These are phyloP conservation scores for Phaeomoniella chlamydospora DNA, from an alignment of 2,329 filamentous ascomycete species.

Conservation along the genomic window DNA sequence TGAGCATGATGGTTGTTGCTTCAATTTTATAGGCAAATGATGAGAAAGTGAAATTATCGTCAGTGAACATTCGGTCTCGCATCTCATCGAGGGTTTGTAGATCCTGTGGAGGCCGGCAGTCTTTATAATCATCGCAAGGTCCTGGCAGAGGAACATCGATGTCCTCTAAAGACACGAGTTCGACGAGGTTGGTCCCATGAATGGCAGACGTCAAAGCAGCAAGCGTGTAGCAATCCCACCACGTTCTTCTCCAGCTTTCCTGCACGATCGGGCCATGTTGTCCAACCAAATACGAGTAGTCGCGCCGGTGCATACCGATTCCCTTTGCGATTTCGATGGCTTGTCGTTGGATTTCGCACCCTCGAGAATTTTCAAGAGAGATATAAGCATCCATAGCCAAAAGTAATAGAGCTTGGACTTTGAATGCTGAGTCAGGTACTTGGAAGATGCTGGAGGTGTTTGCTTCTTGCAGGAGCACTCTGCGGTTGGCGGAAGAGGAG, in stretches of 20 bases:
- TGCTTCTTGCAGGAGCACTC: slow-evolving; percentile 13
- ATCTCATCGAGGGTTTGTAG: slow-evolving; percentile 42
- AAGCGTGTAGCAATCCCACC: slow-evolving; percentile 76
- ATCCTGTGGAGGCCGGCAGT: slow-evolving; percentile 38
- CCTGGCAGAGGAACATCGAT: slow-evolving; percentile 64
- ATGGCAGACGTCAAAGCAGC: slow-evolving; percentile 77
- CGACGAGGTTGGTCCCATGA: slow-evolving; percentile 20
- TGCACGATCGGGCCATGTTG: slow-evolving; percentile 42
- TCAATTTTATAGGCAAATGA: slow-evolving; percentile 78
- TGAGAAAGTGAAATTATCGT: slow-evolving; percentile 57
- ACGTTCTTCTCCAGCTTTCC: slow-evolving; percentile 76
- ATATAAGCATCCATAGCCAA: slow-evolving; percentile 20
- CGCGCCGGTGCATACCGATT: slow-evolving; percentile 57
- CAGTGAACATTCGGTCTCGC: slow-evolving; percentile 57
- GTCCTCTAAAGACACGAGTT: slow-evolving; percentile 55
- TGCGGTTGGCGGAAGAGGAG: slow-evolving; percentile 21
- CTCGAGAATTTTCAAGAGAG: slow-evolving; percentile 18
- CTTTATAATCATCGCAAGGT: slow-evolving; percentile 53
- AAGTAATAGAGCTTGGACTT: slow-evolving; percentile 22
- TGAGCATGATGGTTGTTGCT: no score
- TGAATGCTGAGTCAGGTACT: slow-evolving; percentile 14
- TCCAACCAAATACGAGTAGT: slow-evolving; percentile 24
- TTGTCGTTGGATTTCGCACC: slow-evolving; percentile 34
- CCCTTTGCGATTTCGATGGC: slow-evolving; percentile 61
- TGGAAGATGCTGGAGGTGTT: slow-evolving; percentile 12